phyloP scores from a whole-genome alignment of 768 basidiomycete species.

The Xanthoconium stramineum region DNA sequence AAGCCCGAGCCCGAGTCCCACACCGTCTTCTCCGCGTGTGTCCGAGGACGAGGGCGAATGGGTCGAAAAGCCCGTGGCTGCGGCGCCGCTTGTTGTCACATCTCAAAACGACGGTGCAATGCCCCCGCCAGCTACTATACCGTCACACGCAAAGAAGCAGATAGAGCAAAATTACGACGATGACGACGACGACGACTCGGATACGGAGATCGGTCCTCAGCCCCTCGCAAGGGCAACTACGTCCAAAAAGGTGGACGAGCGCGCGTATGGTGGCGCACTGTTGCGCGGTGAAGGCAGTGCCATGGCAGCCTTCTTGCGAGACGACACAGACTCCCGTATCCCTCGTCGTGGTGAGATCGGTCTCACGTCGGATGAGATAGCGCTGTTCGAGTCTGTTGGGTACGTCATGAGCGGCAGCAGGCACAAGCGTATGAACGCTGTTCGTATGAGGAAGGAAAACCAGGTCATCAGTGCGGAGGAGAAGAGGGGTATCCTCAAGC shows the following conservation, averaged over 20 bases:
- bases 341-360: conserved; percentile 99
- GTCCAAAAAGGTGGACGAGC: conserved; percentile 66
- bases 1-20: conserved; percentile 32
- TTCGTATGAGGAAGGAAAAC: conserved; percentile 98
- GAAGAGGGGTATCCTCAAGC: conserved; percentile 91
- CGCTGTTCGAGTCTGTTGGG: conserved; percentile 80
- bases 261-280: conserved; percentile 85
- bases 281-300: conserved; percentile 95
- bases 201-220: conserved; percentile 77
- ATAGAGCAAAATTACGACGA: conserved; percentile 29
- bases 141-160: conserved; percentile 7
- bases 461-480: conserved; percentile 99
- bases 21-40: conserved; percentile 25
- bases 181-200: conserved; percentile 41
- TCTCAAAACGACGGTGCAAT: conserved; percentile 20
- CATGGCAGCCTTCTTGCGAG: conserved; percentile 95
- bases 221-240: conserved; percentile 46
- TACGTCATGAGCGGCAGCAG: conserved; percentile 98
- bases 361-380: conserved; percentile 83
- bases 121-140: conserved; percentile 23
- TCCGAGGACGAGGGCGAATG: conserved; percentile 59
- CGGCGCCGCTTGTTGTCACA: conserved; percentile 26
- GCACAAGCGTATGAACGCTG: conserved; percentile 97
- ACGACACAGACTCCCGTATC: conserved; percentile 80
- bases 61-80: conserved; percentile 54